These are phyloP conservation scores for Hordeum vulgare DNA, from an alignment of 176 grass and related monocot genomes.

Conservation along the genomic window DNA sequence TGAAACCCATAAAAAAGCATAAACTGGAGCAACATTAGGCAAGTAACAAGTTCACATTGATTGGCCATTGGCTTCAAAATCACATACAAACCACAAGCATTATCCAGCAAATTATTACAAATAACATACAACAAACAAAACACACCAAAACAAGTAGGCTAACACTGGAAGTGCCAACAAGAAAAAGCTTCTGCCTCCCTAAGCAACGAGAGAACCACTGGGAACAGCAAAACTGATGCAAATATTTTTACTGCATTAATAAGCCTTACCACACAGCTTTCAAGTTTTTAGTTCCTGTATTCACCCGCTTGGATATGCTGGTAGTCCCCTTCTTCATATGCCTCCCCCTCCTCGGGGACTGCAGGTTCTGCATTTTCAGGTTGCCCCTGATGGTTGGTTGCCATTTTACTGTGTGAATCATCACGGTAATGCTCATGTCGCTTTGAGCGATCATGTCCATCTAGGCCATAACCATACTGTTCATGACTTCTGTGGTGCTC, in stretches of 20 bases:
- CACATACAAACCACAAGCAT: neutral
- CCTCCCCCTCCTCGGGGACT: conserved; percentile 50
- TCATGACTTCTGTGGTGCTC: conserved; percentile 24
- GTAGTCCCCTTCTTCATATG: conserved; percentile 38
- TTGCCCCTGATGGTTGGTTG: neutral
- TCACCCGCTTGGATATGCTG: conserved; percentile 32
- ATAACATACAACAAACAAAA: neutral
- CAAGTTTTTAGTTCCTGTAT: conserved; percentile 13
- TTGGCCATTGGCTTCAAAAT: neutral
- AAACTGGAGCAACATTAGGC: neutral
- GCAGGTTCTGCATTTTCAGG: conserved; percentile 24
- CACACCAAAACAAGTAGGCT: neutral
- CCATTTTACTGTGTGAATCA: conserved; percentile 11
- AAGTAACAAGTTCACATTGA: neutral
- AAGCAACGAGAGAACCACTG: neutral
- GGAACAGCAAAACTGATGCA: neutral
- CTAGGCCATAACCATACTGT: conserved; percentile 36
- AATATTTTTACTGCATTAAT: neutral
- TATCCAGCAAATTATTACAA: conserved; percentile 11
- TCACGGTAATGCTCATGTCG: neutral
- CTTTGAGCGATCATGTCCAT: conserved; percentile 25
- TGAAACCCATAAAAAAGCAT: neutral
- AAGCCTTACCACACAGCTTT: neutral
- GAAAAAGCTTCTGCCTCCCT: neutral
- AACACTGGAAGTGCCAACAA: neutral